Evolutionary conservation across 2,329 filamentous ascomycete species (phyloP).

Genomic region (Colletotrichum sublineola): DNA sequence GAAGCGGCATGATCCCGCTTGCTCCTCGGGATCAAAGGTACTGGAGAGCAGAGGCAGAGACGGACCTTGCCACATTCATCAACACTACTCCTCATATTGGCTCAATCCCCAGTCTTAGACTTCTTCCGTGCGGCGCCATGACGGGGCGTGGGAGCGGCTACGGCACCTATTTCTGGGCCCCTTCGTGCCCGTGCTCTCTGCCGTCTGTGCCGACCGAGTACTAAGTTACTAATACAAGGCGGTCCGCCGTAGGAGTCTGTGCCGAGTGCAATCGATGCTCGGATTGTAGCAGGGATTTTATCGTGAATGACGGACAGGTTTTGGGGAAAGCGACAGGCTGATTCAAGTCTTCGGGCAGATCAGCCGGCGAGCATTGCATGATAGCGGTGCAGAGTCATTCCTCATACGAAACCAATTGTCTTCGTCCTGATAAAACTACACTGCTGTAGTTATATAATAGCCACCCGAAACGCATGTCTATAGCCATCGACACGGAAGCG

Average conservation of each 20-base stretch:
- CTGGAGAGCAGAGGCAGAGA: neutral
- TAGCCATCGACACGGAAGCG: neutral
- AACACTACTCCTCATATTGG: neutral
- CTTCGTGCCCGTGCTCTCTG: slow-evolving; percentile 5
- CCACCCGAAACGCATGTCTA: too few relatives aligned
- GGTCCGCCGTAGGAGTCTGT: neutral
- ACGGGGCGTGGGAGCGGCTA: neutral
- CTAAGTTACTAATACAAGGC: too few relatives aligned
- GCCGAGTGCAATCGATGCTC: neutral
- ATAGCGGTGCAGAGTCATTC: neutral
- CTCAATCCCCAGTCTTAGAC: slow-evolving; percentile 17
- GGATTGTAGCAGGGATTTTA: slow-evolving; percentile 7
- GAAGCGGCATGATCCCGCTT: neutral
- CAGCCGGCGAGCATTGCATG: neutral
- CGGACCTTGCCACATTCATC: neutral
- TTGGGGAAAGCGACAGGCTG: neutral
- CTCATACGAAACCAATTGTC: neutral
- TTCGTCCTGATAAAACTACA: neutral
- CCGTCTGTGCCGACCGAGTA: neutral
- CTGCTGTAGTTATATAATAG: neutral
- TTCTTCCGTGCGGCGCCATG: slow-evolving; percentile 16
- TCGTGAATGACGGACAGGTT: neutral
- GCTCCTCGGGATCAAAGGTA: neutral
- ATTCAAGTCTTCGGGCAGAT: neutral
- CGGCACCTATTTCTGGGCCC: slow-evolving; percentile 7